Evolutionary conservation across 805 yeast genomes (phyloP).

Genomic region (Huiozyma naganishii): DNA sequence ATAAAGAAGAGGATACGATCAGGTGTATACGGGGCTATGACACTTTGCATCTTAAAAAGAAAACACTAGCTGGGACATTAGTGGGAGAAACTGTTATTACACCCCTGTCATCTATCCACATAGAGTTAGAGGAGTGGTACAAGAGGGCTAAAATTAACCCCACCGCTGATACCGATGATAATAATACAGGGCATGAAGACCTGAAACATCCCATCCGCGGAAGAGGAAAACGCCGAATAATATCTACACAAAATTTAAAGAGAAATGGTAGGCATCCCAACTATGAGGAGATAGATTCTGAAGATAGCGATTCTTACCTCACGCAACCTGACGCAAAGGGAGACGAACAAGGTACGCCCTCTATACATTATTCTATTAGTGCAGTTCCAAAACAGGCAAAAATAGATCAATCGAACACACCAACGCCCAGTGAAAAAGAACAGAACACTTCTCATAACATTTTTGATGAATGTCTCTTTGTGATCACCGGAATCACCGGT

Average conservation of each 20-base stretch:
- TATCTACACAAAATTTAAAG: background rate
- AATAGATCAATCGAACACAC: background rate
- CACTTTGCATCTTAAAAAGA: constrained; percentile 31
- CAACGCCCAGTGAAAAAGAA: background rate
- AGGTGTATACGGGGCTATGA: constrained; percentile 55
- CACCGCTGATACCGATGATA: background rate
- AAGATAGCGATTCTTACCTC: background rate
- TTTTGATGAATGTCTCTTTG: constrained; percentile 31
- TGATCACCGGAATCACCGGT: constrained; percentile 25
- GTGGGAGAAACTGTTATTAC: constrained; percentile 11
- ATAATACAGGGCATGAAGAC: background rate
- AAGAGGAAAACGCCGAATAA: background rate
- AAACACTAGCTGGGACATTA: constrained; percentile 13
- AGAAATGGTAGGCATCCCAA: background rate
- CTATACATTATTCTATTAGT: too few species aligned
- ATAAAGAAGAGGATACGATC: constrained; percentile 23
- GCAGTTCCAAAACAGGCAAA: background rate
- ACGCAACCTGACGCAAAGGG: background rate
- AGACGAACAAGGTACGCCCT: background rate
- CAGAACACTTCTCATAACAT: constrained; percentile 4
- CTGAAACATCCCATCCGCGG: background rate
- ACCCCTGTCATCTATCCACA: constrained; percentile 24
- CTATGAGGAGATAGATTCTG: background rate
- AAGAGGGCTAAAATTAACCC: constrained; percentile 23
- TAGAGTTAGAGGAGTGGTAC: constrained; percentile 29